Conservation (phyloP, 2,329 filamentous ascomycete species). For the Colletotrichum nymphaeae region DNA sequence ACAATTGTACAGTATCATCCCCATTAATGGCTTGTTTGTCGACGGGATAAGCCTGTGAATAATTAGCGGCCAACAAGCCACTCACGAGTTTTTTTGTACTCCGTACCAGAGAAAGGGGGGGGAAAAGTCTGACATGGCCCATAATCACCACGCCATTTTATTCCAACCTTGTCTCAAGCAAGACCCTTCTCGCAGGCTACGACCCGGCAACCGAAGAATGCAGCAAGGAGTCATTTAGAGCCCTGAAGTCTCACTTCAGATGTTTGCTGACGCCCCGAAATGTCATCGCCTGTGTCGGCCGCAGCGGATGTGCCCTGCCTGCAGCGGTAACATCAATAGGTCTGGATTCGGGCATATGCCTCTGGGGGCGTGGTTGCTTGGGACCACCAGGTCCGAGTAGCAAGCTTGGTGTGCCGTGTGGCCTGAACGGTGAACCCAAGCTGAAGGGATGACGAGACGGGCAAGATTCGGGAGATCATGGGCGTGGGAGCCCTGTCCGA, state of each 20-base stretch:
- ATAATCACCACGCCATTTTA: slow-evolving; percentile 26
- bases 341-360: neutral
- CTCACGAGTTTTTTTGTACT: neutral
- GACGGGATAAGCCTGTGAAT: neutral
- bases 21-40: slow-evolving; percentile 1
- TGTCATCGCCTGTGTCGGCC: neutral
- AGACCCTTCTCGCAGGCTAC: slow-evolving; percentile 26
- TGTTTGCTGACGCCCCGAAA: neutral
- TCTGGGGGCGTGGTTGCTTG: neutral
- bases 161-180: slow-evolving; percentile 29
- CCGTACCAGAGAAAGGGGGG: neutral
- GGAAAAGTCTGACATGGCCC: neutral
- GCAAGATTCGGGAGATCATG: slow-evolving; percentile 28
- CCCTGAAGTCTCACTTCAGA: slow-evolving; percentile 27
- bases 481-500: slow-evolving; percentile 27
- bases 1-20: slow-evolving; percentile 16
- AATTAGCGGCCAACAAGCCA: slow-evolving; percentile 1
- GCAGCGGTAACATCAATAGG: neutral
- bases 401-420: slow-evolving; percentile 19
- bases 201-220: slow-evolving; percentile 35
- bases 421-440: slow-evolving; percentile 13
- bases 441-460: slow-evolving; percentile 28
- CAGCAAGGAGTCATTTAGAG: slow-evolving; percentile 16
- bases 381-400: slow-evolving; percentile 1
- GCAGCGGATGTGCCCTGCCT: neutral